Percentiles rank a stretch among this genome's conserved stretches.
phyloP scores from a whole-genome alignment of 2,329 filamentous ascomycete species.

The Fusarium coicis region DNA sequence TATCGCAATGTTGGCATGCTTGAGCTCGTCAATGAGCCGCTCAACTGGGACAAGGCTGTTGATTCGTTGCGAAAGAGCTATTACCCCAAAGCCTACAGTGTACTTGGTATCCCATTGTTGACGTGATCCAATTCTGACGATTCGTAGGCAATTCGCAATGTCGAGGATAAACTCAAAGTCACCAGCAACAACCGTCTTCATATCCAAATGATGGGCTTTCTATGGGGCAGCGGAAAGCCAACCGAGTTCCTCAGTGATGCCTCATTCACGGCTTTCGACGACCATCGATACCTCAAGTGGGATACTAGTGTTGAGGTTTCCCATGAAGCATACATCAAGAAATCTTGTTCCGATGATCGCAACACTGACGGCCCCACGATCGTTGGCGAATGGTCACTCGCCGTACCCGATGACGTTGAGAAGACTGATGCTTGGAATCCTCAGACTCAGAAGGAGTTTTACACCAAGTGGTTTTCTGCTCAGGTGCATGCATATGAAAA shows the following conservation, averaged over 20 bases:
- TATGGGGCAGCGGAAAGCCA: conserved; percentile 68
- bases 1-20: conserved; percentile 69
- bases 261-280: conserved; percentile 63
- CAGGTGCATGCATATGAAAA: conserved; percentile 41
- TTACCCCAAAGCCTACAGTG: conserved; percentile 37
- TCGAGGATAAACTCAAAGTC: conserved; percentile 57
- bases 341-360: conserved; percentile 61
- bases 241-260: conserved; percentile 55
- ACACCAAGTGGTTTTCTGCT: conserved; percentile 42
- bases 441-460: conserved; percentile 37
- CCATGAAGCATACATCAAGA: conserved; percentile 57
- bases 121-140: not conserved
- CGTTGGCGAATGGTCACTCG: conserved; percentile 68
- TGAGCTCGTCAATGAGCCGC: conserved; percentile 54
- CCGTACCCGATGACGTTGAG: conserved; percentile 60
- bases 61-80: conserved; percentile 34
- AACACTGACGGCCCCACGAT: conserved; percentile 56
- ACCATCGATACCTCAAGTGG: conserved; percentile 70
- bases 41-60: conserved; percentile 32
- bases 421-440: conserved; percentile 48
- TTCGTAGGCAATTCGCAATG: conserved; percentile 55
- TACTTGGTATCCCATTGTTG: not conserved
- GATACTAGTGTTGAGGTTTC: conserved; percentile 45
- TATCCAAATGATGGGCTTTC: conserved; percentile 60
- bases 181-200: conserved; percentile 58